These are phyloP conservation scores for Geranium brycei DNA, from an alignment of 345 rosid genomes.

Conservation along the genomic window DNA sequence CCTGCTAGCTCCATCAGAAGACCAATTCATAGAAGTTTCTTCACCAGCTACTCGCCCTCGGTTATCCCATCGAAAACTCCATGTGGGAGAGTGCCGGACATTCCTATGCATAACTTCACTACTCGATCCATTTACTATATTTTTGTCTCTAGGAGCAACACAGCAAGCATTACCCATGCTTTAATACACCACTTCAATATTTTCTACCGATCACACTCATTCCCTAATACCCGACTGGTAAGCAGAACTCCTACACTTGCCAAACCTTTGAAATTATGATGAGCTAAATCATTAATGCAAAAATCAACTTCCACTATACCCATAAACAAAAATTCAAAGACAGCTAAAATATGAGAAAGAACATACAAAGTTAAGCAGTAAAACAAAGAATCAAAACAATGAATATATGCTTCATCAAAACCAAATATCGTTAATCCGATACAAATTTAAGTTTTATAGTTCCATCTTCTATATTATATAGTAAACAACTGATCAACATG, in stretches of 20 bases:
- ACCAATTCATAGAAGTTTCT: slow-evolving; percentile 59
- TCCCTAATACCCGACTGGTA: not conserved
- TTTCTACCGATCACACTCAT: slow-evolving; percentile 18
- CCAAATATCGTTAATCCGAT: too few relatives aligned
- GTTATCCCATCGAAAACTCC: slow-evolving; percentile 95
- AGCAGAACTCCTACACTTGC: not conserved
- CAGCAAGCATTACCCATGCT: slow-evolving; percentile 95
- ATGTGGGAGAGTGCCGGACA: slow-evolving; percentile 67
- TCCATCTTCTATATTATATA: too few relatives aligned
- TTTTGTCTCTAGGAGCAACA: slow-evolving; percentile 88
- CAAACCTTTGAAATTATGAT: slow-evolving; percentile 5
- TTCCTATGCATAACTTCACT: slow-evolving; percentile 51
- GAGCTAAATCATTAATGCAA: slow-evolving; percentile 2
- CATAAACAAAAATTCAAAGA: too few relatives aligned
- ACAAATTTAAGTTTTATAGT: too few relatives aligned
- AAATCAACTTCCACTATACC: not conserved
- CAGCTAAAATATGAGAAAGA: too few relatives aligned
- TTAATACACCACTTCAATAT: slow-evolving; percentile 13
- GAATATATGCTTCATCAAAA: too few relatives aligned
- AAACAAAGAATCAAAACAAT: too few relatives aligned
- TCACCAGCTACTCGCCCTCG: slow-evolving; percentile 96
- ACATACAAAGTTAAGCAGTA: too few relatives aligned
- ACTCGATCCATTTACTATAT: slow-evolving; percentile 45
- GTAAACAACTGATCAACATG: too few relatives aligned
- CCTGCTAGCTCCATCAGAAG: slow-evolving; percentile 47